phyloP scores from a whole-genome alignment of 164 flowering plant species.

The Piper longum region DNA sequence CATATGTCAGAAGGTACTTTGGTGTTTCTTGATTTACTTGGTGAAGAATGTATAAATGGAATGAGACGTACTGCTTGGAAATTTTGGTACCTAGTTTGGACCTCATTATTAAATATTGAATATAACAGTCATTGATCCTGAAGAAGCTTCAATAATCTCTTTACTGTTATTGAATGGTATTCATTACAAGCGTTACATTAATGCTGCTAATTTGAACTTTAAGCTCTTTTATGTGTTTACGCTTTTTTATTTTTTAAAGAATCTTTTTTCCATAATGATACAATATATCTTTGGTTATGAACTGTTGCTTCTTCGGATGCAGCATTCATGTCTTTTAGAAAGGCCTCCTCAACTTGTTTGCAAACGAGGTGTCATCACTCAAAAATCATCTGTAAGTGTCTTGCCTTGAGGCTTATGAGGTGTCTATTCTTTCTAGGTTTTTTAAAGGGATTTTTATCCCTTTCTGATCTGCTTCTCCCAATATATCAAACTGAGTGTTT shows the following conservation, averaged over 20 bases:
- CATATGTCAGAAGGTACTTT: conserved; percentile 52
- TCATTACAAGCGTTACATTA: neutral
- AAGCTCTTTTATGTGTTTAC: too few species aligned
- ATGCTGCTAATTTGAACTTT: neutral
- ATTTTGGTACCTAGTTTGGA: neutral
- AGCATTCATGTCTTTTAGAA: conserved; percentile 65
- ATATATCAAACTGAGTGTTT: too few species aligned
- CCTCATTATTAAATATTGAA: neutral
- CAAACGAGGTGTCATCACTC: conserved; percentile 57
- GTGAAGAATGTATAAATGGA: neutral
- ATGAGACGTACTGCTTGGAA: neutral
- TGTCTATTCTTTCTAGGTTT: too few species aligned
- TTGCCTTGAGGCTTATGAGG: too few species aligned
- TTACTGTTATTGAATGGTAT: neutral
- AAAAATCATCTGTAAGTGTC: conserved; percentile 58
- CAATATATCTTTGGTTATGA: neutral
- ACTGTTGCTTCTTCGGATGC: conserved; percentile 6
- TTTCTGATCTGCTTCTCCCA: too few species aligned
- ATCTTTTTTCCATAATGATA: neutral
- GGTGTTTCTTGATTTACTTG: neutral
- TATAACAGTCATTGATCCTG: neutral
- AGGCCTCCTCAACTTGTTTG: conserved; percentile 58
- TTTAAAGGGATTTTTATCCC: too few species aligned
- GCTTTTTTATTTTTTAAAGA: neutral
- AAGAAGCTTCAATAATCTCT: neutral